A percentile compares a stretch with the other conserved stretches of the same genome.
phyloP scores from a whole-genome alignment of 176 grass and related monocot genomes.

The Stipa capillata region DNA sequence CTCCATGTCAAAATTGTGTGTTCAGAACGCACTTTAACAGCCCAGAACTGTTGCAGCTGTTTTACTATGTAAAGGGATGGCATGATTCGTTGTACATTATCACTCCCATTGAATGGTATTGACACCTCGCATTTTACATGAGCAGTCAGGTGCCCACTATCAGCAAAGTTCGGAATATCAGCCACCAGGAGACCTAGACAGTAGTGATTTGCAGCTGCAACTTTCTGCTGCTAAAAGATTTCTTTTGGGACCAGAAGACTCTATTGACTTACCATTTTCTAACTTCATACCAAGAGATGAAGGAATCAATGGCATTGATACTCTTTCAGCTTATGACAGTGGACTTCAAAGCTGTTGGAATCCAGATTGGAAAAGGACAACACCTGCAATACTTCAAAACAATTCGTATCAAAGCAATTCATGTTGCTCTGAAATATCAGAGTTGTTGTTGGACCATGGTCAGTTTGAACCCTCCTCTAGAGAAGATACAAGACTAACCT shows the following conservation, averaged over 20 bases:
- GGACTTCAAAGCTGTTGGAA: conserved; percentile 15
- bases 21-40: neutral
- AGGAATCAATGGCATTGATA: conserved; percentile 16
- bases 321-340: conserved; percentile 34
- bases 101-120: conserved; percentile 5
- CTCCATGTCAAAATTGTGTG: neutral
- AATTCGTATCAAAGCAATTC: conserved; percentile 20
- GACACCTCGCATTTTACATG: conserved; percentile 30
- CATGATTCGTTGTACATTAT: neutral
- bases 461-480: conserved; percentile 42
- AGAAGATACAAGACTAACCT: conserved; percentile 32
- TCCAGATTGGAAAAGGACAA: conserved; percentile 50
- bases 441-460: conserved; percentile 41
- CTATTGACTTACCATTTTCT: conserved; percentile 42
- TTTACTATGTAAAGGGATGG: conserved; percentile 9
- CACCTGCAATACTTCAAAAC: conserved; percentile 22
- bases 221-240: conserved; percentile 80
- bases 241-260: conserved; percentile 68
- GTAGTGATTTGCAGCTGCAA: conserved; percentile 45
- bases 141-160: conserved; percentile 27
- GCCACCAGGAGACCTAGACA: conserved; percentile 25
- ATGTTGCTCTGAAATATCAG: conserved; percentile 36
- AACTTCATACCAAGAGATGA: conserved; percentile 22
- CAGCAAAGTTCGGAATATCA: conserved; percentile 38
- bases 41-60: neutral